A percentile compares a stretch with the other conserved stretches of the same genome.
phyloP scores from a whole-genome alignment of 2,329 filamentous ascomycete genomes.

The Nemania diffusa region DNA sequence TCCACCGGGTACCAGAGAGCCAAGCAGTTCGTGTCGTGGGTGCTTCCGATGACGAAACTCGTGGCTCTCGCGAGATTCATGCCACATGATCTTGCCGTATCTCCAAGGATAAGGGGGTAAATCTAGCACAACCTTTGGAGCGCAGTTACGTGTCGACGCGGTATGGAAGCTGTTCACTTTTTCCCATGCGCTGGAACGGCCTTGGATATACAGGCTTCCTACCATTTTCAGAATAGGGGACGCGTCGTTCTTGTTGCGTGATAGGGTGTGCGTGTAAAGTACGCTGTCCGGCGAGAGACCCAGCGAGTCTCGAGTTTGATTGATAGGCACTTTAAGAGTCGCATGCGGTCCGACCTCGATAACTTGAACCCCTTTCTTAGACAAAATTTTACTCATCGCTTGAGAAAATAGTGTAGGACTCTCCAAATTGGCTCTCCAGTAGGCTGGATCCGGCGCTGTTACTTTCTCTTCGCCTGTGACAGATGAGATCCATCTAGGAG shows the following conservation, averaged over 20 bases:
- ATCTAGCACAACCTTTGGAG: slow-evolving; percentile 8
- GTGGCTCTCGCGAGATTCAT: slow-evolving; percentile 23
- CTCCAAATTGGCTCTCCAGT: slow-evolving; percentile 36
- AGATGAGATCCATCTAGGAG: too few relatives aligned
- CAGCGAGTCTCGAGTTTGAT: too few relatives aligned
- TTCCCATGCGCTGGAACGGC: too few relatives aligned
- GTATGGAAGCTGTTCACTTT: slow-evolving; percentile 1
- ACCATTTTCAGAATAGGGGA: neutral
- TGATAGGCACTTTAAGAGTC: neutral
- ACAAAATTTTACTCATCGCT: neutral
- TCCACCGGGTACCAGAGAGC: slow-evolving; percentile 7
- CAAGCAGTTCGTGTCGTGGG: slow-evolving; percentile 29
- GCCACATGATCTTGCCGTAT: slow-evolving; percentile 22
- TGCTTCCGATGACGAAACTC: slow-evolving; percentile 18
- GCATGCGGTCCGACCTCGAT: neutral
- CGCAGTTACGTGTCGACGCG: too few relatives aligned
- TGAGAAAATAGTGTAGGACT: neutral
- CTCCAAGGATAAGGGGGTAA: slow-evolving; percentile 33
- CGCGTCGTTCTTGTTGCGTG: too few relatives aligned
- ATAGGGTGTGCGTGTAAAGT: too few relatives aligned
- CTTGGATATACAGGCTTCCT: too few relatives aligned
- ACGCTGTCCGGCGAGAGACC: too few relatives aligned
- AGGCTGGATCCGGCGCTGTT: too few relatives aligned
- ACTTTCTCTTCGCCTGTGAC: too few relatives aligned
- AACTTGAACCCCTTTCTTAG: neutral